Conservation (phyloP, 208 protist species). For the Trypanosoma vivax region DNA sequence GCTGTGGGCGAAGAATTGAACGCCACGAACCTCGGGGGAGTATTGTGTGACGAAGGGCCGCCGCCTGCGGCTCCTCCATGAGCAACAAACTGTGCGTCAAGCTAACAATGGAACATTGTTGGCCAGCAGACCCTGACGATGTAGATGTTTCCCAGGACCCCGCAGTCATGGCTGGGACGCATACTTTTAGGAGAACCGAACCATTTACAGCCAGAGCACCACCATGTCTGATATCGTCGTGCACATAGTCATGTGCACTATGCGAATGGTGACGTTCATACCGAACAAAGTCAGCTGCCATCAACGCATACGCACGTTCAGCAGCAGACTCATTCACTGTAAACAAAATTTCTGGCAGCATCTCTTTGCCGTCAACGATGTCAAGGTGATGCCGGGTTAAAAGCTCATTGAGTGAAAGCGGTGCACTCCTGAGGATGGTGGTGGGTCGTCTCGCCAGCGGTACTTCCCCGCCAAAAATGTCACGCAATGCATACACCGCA, state of each 20-base stretch:
- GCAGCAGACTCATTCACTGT: slow-evolving; percentile 32
- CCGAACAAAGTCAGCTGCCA: slow-evolving; percentile 59
- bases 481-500: slow-evolving; percentile 53
- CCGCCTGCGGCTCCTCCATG: slow-evolving; percentile 46
- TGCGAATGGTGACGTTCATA: slow-evolving; percentile 32
- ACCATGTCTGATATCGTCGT: slow-evolving; percentile 18
- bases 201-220: slow-evolving; percentile 63
- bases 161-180: slow-evolving; percentile 20
- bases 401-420: slow-evolving; percentile 21
- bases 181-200: slow-evolving; percentile 71
- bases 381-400: slow-evolving; percentile 17
- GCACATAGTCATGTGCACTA: slow-evolving; percentile 48
- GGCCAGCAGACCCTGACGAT: background rate
- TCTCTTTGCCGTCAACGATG: background rate
- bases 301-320: slow-evolving; percentile 49
- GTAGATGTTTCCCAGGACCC: no score
- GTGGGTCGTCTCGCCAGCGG: slow-evolving; percentile 41
- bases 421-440: slow-evolving; percentile 46
- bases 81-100: slow-evolving; percentile 66
- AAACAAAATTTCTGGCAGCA: slow-evolving; percentile 22
- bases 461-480: slow-evolving; percentile 43
- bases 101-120: slow-evolving; percentile 59
- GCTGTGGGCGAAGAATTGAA: background rate
- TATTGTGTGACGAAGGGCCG: slow-evolving; percentile 1
- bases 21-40: slow-evolving; percentile 2